phyloP scores from a whole-genome alignment of 176 grass and related monocot genomes.

The Chloris gayana region DNA sequence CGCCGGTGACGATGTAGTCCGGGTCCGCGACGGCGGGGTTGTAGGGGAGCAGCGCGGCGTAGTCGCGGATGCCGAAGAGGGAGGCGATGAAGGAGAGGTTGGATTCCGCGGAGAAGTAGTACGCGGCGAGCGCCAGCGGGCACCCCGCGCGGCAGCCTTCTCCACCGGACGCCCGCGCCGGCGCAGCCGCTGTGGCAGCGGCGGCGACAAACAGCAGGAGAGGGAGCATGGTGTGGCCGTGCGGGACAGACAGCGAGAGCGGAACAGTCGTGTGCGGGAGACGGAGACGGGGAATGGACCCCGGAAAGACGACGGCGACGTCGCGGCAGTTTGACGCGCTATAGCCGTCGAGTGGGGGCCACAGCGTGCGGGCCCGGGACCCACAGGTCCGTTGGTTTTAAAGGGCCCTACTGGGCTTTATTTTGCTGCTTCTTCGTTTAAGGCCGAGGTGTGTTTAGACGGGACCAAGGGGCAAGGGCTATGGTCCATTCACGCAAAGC shows the following conservation, averaged over 20 bases:
- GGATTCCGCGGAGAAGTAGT: slow-evolving; percentile 36
- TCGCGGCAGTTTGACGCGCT: background rate
- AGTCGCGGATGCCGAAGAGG: slow-evolving; percentile 42
- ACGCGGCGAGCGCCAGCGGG: slow-evolving; percentile 60
- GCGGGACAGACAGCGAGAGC: background rate
- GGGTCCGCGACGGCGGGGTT: slow-evolving; percentile 45
- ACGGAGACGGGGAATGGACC: background rate
- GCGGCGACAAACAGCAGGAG: background rate
- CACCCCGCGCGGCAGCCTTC: slow-evolving; percentile 38
- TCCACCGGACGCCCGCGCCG: background rate
- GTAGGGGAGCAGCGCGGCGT: slow-evolving; percentile 38
- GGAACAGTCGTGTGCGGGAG: background rate
- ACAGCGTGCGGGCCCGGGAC: too few species aligned
- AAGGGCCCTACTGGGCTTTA: background rate
- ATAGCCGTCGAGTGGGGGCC: too few species aligned
- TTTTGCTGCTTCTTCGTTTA: background rate
- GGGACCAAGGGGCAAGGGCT: too few species aligned
- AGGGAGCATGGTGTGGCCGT: slow-evolving; percentile 1
- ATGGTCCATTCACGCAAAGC: background rate
- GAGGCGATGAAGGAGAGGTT: slow-evolving; percentile 59
- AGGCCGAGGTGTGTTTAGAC: background rate
- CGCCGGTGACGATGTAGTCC: slow-evolving; percentile 34
- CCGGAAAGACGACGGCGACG: background rate
- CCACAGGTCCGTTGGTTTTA: background rate
- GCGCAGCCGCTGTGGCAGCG: background rate